phyloP scores from a whole-genome alignment of 371 early-diverging fungal genomes.

The Mortierella sp. region DNA sequence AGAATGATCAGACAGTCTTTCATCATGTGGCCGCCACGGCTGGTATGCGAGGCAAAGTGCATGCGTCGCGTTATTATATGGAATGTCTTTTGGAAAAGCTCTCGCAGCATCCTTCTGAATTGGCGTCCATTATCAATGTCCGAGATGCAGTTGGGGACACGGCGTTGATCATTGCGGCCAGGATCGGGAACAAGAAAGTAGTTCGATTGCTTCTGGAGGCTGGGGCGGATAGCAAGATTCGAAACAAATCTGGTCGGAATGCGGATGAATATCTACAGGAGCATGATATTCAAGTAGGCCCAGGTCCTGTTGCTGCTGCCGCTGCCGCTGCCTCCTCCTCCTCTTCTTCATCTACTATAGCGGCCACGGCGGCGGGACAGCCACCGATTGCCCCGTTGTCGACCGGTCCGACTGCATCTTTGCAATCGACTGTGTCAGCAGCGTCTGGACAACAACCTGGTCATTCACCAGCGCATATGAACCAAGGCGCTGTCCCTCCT shows the following conservation, averaged over 20 bases:
- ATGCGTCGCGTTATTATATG: conserved; percentile 88
- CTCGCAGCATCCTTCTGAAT: conserved; percentile 62
- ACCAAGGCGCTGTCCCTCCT: background rate
- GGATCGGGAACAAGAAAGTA: conserved; percentile 79
- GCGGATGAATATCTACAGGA: conserved; percentile 69
- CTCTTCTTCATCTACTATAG: background rate
- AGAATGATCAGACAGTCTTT: conserved; percentile 86
- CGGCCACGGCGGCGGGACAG: background rate
- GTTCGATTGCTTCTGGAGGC: conserved; percentile 80
- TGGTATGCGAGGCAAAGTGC: conserved; percentile 76
- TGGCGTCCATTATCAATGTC: conserved; percentile 81
- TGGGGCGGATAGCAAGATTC: conserved; percentile 82
- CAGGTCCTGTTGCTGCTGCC: conserved; percentile 1
- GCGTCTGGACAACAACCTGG: too few relatives aligned
- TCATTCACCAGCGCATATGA: too few relatives aligned
- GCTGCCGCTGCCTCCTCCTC: too few relatives aligned
- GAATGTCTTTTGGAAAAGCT: conserved; percentile 82
- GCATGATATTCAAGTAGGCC: conserved; percentile 37
- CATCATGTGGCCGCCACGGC: conserved; percentile 92
- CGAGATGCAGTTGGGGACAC: conserved; percentile 92
- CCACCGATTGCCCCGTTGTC: too few relatives aligned
- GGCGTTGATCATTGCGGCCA: conserved; percentile 88
- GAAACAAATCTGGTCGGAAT: conserved; percentile 79
- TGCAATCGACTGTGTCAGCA: too few relatives aligned
- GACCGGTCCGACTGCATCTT: too few relatives aligned